phyloP scores from a whole-genome alignment of 176 grass and related monocot species.

The Dendrocalamus sinicus region DNA sequence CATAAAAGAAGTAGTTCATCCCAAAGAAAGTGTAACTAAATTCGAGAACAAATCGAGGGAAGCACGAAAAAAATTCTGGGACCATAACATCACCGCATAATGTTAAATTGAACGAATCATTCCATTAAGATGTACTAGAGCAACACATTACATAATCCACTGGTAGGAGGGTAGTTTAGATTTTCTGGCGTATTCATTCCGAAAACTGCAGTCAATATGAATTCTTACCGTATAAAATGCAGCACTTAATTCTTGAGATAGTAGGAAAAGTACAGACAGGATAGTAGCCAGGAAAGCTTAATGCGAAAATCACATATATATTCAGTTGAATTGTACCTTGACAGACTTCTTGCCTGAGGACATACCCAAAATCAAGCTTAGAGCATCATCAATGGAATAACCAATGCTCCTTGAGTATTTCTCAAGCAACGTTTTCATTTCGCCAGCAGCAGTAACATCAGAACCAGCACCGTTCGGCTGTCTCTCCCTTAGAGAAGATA shows the following conservation, averaged over 20 bases:
- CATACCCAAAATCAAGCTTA: constrained; percentile 67
- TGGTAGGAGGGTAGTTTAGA: background rate
- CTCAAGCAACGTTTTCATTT: constrained; percentile 78
- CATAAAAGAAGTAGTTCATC: constrained; percentile 5
- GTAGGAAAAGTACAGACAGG: constrained; percentile 16
- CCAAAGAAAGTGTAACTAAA: background rate
- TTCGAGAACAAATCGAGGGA: background rate
- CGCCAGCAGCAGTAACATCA: constrained; percentile 51
- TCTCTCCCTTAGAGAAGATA: constrained; percentile 53
- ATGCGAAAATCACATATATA: constrained; percentile 24
- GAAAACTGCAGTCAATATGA: background rate
- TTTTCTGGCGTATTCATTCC: background rate
- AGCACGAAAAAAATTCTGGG: background rate
- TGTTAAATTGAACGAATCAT: background rate
- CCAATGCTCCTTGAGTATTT: constrained; percentile 90
- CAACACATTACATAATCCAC: background rate
- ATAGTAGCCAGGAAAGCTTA: constrained; percentile 13
- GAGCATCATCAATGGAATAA: constrained; percentile 85
- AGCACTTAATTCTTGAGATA: constrained; percentile 5
- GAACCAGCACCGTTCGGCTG: constrained; percentile 57
- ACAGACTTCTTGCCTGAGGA: constrained; percentile 71
- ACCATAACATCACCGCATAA: background rate
- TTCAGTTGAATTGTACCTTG: constrained; percentile 55
- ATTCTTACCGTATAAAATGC: background rate
- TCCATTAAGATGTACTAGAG: background rate